A percentile compares a stretch with the other conserved stretches of the same genome.
Evolutionary conservation across 352 stramenopile genomes (phyloP).

Genomic region (Pythium guiyangense): DNA sequence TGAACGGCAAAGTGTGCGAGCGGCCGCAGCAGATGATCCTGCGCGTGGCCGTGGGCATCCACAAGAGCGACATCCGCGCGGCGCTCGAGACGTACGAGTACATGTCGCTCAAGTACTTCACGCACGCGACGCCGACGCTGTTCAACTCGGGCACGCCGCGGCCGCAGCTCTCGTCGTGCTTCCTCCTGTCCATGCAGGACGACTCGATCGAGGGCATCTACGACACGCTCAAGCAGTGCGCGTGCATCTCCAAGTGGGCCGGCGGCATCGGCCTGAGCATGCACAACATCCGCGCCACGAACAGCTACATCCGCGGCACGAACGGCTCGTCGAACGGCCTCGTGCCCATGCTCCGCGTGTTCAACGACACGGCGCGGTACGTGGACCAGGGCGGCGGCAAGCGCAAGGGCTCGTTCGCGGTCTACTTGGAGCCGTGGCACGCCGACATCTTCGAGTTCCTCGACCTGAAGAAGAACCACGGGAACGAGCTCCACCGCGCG

Average conservation of each 20-base stretch:
- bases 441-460: conserved; percentile 98
- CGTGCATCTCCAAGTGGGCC: conserved; percentile 99
- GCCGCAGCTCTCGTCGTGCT: conserved; percentile 98
- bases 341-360: conserved; percentile 99
- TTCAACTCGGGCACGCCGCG: conserved; percentile 98
- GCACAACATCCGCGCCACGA: conserved; percentile 96
- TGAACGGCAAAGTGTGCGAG: conserved; percentile 95
- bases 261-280: conserved; percentile 98
- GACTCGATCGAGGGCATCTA: conserved; percentile 99
- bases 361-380: conserved; percentile 99
- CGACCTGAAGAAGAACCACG: conserved; percentile 98
- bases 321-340: conserved; percentile 99
- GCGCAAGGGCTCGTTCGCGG: conserved; percentile 97
- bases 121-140: conserved; percentile 98
- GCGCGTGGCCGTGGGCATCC: conserved; percentile 97
- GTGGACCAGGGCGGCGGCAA: conserved; percentile 98
- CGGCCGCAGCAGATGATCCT: conserved; percentile 99
- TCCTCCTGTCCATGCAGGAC: conserved; percentile 97
- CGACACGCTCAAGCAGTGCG: conserved; percentile 98
- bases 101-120: conserved; percentile 96
- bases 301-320: conserved; percentile 97
- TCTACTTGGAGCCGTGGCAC: conserved; percentile 99
- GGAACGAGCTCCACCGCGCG: conserved; percentile 96
- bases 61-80: conserved; percentile 92
- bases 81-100: conserved; percentile 98